Evolutionary conservation across 2,329 filamentous ascomycete species (phyloP), one percentile per base, ranked within the genome.

Genomic region (Microdochium trichocladiopsis): DNA sequence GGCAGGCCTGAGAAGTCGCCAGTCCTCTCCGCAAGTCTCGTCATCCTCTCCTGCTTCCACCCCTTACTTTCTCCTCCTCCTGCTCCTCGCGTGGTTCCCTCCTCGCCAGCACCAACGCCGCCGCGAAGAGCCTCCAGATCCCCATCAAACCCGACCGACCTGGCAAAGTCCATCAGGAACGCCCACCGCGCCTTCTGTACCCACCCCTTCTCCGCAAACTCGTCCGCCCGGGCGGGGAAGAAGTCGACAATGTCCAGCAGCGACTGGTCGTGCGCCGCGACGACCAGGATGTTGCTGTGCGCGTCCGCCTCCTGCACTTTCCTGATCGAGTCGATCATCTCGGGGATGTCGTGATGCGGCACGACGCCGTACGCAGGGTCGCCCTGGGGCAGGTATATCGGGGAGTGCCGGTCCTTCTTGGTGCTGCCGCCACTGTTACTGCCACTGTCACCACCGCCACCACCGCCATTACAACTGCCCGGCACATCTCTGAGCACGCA

Each of bases 121-220:
- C 8, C 28, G 8, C 28, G 8, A 8, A 31, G 28, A 31, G 28
- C 47, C 28, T 53, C 58, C 11, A 62, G 51, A 37, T 61, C 58
- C 16, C 61, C 63, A 25, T 64, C 57, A 41, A 61, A 58, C 0
- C 62, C 62, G 11, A 77, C 64, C 0, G 72, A 75, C 25, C 66
- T 61, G 6, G 70, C 66, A 56, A 78, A 78, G 53, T 80, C 77
- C 31, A 64, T 68, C 57, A 82, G 61, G 58, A 81, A 82, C 51
- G 67, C 59, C 72, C 78, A 83, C 31, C 70, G 63, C 1, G 63
- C 63, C 55, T 74, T 72, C 48, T 68, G 58, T n/a, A 64, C 69
- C 72, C 73, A 76, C 0, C 69, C 72, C 56, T 77, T 73, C 52
- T 66, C 56, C 53, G 63, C 60, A 63, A 76, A 80, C 5, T 66